Evolutionary conservation across 1,284 basidiomycete species (phyloP).

Genomic region (Mycosarcoma maydis): DNA sequence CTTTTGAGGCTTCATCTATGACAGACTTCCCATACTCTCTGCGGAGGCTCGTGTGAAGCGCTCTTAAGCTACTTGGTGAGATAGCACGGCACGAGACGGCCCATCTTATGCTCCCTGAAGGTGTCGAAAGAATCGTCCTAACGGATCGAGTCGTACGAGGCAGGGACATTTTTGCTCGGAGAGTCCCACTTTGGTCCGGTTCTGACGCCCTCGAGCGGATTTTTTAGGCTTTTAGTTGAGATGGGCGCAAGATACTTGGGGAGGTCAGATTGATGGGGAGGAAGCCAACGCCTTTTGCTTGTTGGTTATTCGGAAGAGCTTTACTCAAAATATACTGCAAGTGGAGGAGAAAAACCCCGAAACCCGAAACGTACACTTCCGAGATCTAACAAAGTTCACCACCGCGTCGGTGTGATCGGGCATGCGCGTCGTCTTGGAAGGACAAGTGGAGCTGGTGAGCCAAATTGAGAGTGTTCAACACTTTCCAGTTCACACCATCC

Average conservation of each 20-base stretch:
- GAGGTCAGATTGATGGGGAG: no score
- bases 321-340: no score
- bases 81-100: no score
- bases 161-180: neutral
- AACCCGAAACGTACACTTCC: conserved; percentile 3
- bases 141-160: neutral
- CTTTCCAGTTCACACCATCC: neutral
- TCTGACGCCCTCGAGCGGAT: neutral
- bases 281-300: no score
- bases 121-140: neutral
- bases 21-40: neutral
- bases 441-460: conserved; percentile 21
- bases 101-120: neutral
- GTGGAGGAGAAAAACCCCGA: conserved; percentile 27
- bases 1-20: neutral
- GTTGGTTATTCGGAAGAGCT: no score
- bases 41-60: no score
- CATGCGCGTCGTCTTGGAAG: conserved; percentile 42
- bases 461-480: conserved; percentile 27
- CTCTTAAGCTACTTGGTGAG: neutral
- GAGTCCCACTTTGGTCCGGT: no score
- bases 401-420: conserved; percentile 37
- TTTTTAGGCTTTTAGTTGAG: neutral
- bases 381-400: conserved; percentile 3
- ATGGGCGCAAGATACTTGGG: no score